phyloP scores from a whole-genome alignment of 1,139 yeast species.

The Suhomyces coccinellae region DNA sequence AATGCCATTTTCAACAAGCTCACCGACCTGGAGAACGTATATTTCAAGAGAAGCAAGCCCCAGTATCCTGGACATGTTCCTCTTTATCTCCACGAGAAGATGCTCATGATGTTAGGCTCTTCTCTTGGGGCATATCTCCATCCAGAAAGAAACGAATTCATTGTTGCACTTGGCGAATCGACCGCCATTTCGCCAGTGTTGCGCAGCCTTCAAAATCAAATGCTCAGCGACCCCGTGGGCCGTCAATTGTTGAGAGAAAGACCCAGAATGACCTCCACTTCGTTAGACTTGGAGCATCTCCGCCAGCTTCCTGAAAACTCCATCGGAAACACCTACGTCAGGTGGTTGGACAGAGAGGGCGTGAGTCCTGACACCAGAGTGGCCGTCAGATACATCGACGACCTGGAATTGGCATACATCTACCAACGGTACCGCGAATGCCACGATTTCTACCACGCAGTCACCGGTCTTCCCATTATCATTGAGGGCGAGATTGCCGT shows the following conservation, averaged over 20 bases:
- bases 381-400: constrained; percentile 81
- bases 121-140: constrained; percentile 82
- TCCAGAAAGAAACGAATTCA: constrained; percentile 76
- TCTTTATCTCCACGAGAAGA: constrained; percentile 60
- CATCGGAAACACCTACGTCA: constrained; percentile 73
- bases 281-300: constrained; percentile 64
- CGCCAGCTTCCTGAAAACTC: constrained; percentile 66
- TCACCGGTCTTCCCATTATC: constrained; percentile 85
- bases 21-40: constrained; percentile 24
- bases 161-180: constrained; percentile 94
- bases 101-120: constrained; percentile 66
- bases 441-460: constrained; percentile 94
- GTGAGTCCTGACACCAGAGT: constrained; percentile 94
- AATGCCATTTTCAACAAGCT: constrained; percentile 34
- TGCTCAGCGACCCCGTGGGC: constrained; percentile 77
- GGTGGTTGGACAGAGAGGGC: constrained; percentile 84
- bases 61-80: constrained; percentile 84
- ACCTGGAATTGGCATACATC: constrained; percentile 87
- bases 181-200: constrained; percentile 77
- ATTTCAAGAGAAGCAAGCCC: constrained; percentile 44
- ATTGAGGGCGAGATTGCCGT: constrained; percentile 96
- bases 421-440: constrained; percentile 94
- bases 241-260: constrained; percentile 73
- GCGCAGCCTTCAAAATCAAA: constrained; percentile 59
- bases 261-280: constrained; percentile 78